Evolutionary conservation across 495 filamentous ascomycete species (phyloP).

Genomic region (Penicillium chermesinum): DNA sequence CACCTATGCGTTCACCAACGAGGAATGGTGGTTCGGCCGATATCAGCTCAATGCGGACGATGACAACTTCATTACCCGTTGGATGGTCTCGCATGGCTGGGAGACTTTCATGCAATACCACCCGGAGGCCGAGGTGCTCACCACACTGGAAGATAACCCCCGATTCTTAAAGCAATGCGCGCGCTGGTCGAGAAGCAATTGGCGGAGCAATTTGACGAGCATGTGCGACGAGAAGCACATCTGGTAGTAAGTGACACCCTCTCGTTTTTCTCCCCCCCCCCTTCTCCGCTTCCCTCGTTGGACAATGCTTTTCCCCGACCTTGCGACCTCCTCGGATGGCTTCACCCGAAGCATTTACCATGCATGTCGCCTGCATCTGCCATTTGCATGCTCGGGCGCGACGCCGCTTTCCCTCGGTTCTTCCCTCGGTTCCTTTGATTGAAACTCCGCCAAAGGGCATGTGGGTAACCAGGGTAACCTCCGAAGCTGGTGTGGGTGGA

Average conservation of each 20-base stretch:
- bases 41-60: conserved; percentile 77
- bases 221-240: conserved; percentile 65
- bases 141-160: conserved; percentile 66
- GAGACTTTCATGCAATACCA: conserved; percentile 75
- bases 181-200: conserved; percentile 77
- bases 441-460: conserved; percentile 1
- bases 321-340: conserved; percentile 1
- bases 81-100: conserved; percentile 71
- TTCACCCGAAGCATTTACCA: background rate
- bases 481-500: background rate
- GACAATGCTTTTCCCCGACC: conserved; percentile 1
- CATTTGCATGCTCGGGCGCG: too few relatives aligned
- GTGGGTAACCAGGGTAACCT: conserved; percentile 4
- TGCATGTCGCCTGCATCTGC: conserved; percentile 2
- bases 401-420: too few relatives aligned
- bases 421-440: too few relatives aligned
- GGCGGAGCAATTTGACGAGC: conserved; percentile 75
- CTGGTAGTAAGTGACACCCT: conserved; percentile 53
- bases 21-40: conserved; percentile 61
- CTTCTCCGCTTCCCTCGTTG: background rate
- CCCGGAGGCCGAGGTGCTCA: conserved; percentile 66
- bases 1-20: conserved; percentile 64
- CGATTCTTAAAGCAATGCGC: conserved; percentile 75
- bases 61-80: conserved; percentile 80
- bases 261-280: conserved; percentile 5